phyloP scores from a whole-genome alignment of 1,139 yeast genomes.

The Yamadazyma aaseri region DNA sequence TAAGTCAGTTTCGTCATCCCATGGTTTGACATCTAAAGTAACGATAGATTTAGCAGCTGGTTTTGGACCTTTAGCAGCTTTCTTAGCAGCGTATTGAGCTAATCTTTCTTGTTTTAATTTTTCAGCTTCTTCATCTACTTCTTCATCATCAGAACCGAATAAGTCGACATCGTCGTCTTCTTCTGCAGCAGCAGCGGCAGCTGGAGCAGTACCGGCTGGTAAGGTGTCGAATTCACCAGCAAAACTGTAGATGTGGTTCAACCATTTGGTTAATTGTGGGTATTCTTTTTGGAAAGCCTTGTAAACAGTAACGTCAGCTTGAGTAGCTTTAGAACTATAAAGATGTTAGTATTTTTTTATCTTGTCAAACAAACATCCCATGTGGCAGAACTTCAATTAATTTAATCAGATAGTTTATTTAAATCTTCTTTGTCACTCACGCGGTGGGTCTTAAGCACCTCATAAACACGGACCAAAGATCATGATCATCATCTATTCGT shows the following conservation, averaged over 20 bases:
- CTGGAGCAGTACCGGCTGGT: constrained; percentile 74
- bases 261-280: constrained; percentile 98
- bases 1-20: constrained; percentile 99
- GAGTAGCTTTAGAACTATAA: constrained; percentile 76
- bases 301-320: constrained; percentile 92
- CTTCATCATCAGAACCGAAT: constrained; percentile 93
- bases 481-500: constrained; percentile 57
- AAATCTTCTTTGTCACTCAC: constrained; percentile 74
- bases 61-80: constrained; percentile 96
- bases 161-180: constrained; percentile 93
- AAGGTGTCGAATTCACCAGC: constrained; percentile 77
- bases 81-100: constrained; percentile 96
- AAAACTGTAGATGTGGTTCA: constrained; percentile 94
- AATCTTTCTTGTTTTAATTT: constrained; percentile 94
- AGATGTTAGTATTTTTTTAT: constrained; percentile 9
- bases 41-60: constrained; percentile 98
- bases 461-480: constrained; percentile 95
- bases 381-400: too few relatives aligned
- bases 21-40: constrained; percentile 97
- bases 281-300: constrained; percentile 90
- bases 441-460: constrained; percentile 93
- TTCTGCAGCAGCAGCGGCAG: constrained; percentile 54
- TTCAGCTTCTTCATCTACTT: constrained; percentile 96
- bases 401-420: constrained; percentile 44
- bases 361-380: neutral